A percentile compares a stretch with the other conserved stretches of the same genome.
Evolutionary conservation across 2,329 filamentous ascomycete species (phyloP).

Genomic region (Pseudonectria buxi): DNA sequence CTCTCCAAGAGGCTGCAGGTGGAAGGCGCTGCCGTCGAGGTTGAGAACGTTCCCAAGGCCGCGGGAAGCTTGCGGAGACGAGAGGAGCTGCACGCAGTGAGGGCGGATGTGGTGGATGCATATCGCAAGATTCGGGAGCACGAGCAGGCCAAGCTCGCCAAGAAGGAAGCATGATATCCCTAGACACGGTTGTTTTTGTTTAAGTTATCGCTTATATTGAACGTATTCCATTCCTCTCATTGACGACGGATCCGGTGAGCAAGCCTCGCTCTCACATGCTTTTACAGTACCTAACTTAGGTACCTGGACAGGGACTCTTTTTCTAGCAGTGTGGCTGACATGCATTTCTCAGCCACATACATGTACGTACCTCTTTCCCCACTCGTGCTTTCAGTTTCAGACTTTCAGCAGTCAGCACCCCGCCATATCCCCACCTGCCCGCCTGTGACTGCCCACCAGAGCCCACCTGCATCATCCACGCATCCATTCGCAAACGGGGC

Average conservation of each 20-base stretch:
- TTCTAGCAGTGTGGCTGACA: no score
- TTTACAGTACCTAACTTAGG: no score
- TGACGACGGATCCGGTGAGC: no score
- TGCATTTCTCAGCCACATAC: no score
- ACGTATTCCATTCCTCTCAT: no score
- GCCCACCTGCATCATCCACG: slow-evolving; percentile 18
- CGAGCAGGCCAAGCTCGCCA: slow-evolving; percentile 28
- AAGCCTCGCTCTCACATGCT: no score
- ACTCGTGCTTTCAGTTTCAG: no score
- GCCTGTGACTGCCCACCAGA: background rate
- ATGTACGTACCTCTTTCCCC: no score
- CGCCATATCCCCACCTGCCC: background rate
- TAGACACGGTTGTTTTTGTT: no score
- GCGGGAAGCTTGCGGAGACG: slow-evolving; percentile 33
- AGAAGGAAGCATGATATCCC: slow-evolving; percentile 1
- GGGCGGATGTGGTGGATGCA: slow-evolving; percentile 31
- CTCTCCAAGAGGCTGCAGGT: slow-evolving; percentile 27
- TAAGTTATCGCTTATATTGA: no score
- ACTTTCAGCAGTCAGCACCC: background rate
- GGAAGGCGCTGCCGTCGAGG: slow-evolving; percentile 28
- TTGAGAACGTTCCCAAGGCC: slow-evolving; percentile 31
- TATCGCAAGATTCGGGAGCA: slow-evolving; percentile 32
- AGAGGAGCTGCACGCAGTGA: slow-evolving; percentile 31
- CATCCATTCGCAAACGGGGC: slow-evolving; percentile 12
- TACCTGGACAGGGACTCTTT: no score